A percentile compares a stretch with the other conserved stretches of the same genome.
Conservation (phyloP, 192 early-diverging fungal species). For the Pilaira anomala region DNA sequence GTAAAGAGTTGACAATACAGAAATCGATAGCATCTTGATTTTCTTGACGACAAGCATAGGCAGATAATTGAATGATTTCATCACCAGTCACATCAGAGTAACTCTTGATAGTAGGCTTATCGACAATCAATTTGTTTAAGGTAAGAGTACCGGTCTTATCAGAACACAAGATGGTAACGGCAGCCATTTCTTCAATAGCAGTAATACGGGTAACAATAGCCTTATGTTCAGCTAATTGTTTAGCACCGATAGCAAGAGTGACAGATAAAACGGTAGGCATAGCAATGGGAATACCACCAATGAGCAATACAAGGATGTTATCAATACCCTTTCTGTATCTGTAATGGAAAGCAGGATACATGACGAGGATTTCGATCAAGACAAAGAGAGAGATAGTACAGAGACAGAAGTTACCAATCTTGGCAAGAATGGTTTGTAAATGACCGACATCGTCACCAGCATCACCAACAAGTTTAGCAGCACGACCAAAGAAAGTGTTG, state of each 20-base stretch:
- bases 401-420: conserved; percentile 78
- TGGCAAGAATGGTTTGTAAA: conserved; percentile 68
- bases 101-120: conserved; percentile 62
- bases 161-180: conserved; percentile 80
- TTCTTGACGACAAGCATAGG: conserved; percentile 72
- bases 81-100: conserved; percentile 62
- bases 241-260: conserved; percentile 75
- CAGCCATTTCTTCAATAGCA: conserved; percentile 75
- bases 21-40: conserved; percentile 82
- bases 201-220: conserved; percentile 78
- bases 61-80: conserved; percentile 61
- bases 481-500: conserved; percentile 83
- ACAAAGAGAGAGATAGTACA: conserved; percentile 68
- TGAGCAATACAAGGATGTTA: conserved; percentile 77
- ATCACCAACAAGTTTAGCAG: conserved; percentile 72
- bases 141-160: conserved; percentile 96
- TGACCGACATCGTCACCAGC: conserved; percentile 74
- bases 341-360: conserved; percentile 67
- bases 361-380: conserved; percentile 63
- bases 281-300: conserved; percentile 80
- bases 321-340: conserved; percentile 72
- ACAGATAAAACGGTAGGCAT: conserved; percentile 79
- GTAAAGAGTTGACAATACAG: conserved; percentile 64
- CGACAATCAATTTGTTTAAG: conserved; percentile 76
- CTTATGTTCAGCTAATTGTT: conserved; percentile 77